Evolutionary conservation across 805 yeast genomes (phyloP).

Genomic region (Saturnispora silvae): DNA sequence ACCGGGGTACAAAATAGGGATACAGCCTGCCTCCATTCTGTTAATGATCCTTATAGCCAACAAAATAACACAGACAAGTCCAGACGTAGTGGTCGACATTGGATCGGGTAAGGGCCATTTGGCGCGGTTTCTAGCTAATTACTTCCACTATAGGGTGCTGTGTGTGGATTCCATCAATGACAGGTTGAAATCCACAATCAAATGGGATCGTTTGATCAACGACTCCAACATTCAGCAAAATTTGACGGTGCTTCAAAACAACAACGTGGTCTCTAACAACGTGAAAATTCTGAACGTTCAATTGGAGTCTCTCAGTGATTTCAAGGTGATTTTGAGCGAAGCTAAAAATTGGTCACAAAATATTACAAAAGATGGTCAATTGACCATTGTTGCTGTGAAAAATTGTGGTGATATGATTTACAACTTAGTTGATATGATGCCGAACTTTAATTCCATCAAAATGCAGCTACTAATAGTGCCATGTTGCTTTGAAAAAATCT

Average conservation of each 20-base stretch:
- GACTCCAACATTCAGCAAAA: slow-evolving; percentile 1
- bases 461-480: slow-evolving; percentile 1
- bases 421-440: slow-evolving; percentile 9
- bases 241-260: not conserved
- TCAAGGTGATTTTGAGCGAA: slow-evolving; percentile 6
- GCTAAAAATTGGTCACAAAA: slow-evolving; percentile 2
- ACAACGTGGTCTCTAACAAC: slow-evolving; percentile 9
- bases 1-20: slow-evolving; percentile 6
- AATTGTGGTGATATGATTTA: slow-evolving; percentile 22
- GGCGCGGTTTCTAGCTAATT: slow-evolving; percentile 17
- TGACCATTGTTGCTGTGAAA: slow-evolving; percentile 15
- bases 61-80: not conserved
- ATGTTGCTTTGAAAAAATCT: slow-evolving; percentile 5
- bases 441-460: not conserved
- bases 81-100: slow-evolving; percentile 16
- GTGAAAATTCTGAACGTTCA: slow-evolving; percentile 8
- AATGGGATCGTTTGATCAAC: slow-evolving; percentile 17
- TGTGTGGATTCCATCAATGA: slow-evolving; percentile 19
- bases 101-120: slow-evolving; percentile 26
- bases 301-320: slow-evolving; percentile 6
- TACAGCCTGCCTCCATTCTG: slow-evolving; percentile 1
- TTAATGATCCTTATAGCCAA: not conserved
- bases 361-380: not conserved
- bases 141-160: slow-evolving; percentile 11
- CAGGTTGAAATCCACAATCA: slow-evolving; percentile 15